Evolutionary conservation across 2,329 filamentous ascomycete genomes (phyloP), one percentile per base, ranked within the genome.

Genomic region (Aureobasidium sp.): DNA sequence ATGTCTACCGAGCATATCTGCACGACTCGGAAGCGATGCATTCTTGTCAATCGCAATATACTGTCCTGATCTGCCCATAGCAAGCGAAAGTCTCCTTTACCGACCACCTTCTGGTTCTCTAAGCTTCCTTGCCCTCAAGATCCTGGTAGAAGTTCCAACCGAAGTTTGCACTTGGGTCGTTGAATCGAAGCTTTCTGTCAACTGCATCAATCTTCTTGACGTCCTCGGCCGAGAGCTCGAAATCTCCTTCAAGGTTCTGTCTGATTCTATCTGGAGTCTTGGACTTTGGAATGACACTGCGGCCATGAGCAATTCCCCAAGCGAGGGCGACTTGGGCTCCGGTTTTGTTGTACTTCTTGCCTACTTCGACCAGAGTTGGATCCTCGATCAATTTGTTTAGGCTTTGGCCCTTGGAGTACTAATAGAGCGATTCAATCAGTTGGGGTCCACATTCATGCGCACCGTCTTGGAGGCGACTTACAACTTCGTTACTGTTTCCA

Each of bases 151-250:
- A 81, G 6, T 79, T 68, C 65, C 75, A 79, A 3, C 78, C 74
- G 68, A 84, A 84, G 19, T 67, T 69, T 6, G 62, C 68, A 38
- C 72, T 77, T 4, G 79, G 74, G 62, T 84, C 80, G 53, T 83
- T 84, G 62, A 84, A 83, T 37, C 81, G 70, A 58, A 81, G 40
- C 66, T 83, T 83, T 68, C 77, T 80, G 62, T 85, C 79, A 17
- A 84, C 69, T 0, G 57, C 61, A 34, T 73, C 68, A 48, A 82
- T 77, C 67, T 75, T 78, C 62, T 76, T 66, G 60, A 85, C 66
- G 60, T 86, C 83, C 47, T 77, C 77, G 0, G 64, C 60, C 1
- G 74, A 73, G 22, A 86, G 70, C 61, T 78, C 75, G 64, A 86
- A 86, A 62, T 81, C 79, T 8, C 64, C 67, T 51, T 66, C 63